Evolutionary conservation across 805 yeast genomes (phyloP), one percentile per base, ranked within the genome.

Genomic region (Hagleromyces aurorensis): DNA sequence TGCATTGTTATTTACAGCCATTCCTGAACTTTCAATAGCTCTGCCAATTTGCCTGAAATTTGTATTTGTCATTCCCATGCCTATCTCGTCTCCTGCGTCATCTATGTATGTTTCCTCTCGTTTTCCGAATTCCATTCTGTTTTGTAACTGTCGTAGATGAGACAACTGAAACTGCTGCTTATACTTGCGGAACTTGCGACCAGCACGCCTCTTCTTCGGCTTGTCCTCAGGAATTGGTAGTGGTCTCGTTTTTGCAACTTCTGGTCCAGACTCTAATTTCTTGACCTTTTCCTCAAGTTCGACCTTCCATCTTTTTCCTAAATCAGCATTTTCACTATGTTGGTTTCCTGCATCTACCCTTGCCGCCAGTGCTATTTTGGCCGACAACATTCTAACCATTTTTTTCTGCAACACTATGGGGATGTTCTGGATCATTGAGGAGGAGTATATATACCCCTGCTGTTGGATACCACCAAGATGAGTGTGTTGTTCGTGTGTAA

Each of bases 141-240:
- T 86, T 46, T 84, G 94, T 3, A 94, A 80, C 41, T 75, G 78
- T 19, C 86, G 75, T 24, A 82, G 52, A 32, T 86, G 94, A 0
- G 94, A 78, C 67, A 81, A 69, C 46, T 77, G 78, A 57, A 79
- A 77, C 48, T 82, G 75, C 49, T 85, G 82, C 53, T 83, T 85
- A 61, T 74, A 69, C 55, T 85, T 86, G 29, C 94, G 65, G 43
- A 80, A 68, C 33, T 89, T 61, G 40, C 75, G 64, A 1, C 98
- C 98, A 2, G 93, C 96, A 44, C 98, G 65, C 43, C 78, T 82
- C 57, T 84, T 83, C 4, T 89, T 75, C 27, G 76, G 72, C 32
- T 67, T 69, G 32, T 86, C 95, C 11, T 72, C 63, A 0, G 96
- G 96, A 4, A 70, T 61, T 0, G 89, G 78, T 5, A 76, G 54